A percentile compares a stretch with the other conserved stretches of the same genome.
Conservation (phyloP, 1,284 basidiomycete genomes). For the Leccinum variabile region DNA sequence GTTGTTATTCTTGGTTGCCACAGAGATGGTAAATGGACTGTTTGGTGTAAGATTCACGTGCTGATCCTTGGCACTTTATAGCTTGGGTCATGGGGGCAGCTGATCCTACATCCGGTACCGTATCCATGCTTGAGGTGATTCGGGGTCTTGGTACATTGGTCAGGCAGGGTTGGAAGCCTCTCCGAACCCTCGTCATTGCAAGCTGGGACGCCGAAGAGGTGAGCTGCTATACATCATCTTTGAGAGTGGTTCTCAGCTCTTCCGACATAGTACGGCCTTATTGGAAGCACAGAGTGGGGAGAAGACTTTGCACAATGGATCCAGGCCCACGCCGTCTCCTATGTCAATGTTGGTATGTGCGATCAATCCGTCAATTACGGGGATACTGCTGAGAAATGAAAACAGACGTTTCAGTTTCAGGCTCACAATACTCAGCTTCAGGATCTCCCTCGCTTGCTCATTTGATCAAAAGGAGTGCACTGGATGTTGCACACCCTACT, state of each 20-base stretch:
- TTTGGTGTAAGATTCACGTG: conserved; percentile 9
- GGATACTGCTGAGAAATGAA: conserved; percentile 11
- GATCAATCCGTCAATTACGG: background rate
- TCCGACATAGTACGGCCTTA: conserved; percentile 69
- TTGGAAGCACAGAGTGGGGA: conserved; percentile 85
- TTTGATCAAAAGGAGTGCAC: conserved; percentile 66
- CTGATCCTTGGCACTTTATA: conserved; percentile 28
- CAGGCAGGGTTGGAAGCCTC: conserved; percentile 82
- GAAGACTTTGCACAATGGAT: conserved; percentile 90
- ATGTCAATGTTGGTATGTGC: conserved; percentile 75
- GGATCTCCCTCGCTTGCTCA: conserved; percentile 80
- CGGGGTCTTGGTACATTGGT: conserved; percentile 79
- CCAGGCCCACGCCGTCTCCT: conserved; percentile 76
- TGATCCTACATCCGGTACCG: conserved; percentile 89
- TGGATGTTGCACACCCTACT: conserved; percentile 68
- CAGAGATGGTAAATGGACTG: conserved; percentile 64
- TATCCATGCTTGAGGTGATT: conserved; percentile 81
- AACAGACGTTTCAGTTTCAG: conserved; percentile 63
- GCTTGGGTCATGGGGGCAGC: conserved; percentile 71
- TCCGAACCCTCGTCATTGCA: conserved; percentile 85
- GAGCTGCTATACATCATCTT: conserved; percentile 6
- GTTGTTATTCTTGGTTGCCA: conserved; percentile 86
- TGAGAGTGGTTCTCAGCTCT: conserved; percentile 2
- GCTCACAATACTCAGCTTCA: conserved; percentile 56
- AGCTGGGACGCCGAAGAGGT: conserved; percentile 95